Evolutionary conservation across 2,329 filamentous ascomycete genomes (phyloP).

Genomic region (Colletotrichum gigasporum): DNA sequence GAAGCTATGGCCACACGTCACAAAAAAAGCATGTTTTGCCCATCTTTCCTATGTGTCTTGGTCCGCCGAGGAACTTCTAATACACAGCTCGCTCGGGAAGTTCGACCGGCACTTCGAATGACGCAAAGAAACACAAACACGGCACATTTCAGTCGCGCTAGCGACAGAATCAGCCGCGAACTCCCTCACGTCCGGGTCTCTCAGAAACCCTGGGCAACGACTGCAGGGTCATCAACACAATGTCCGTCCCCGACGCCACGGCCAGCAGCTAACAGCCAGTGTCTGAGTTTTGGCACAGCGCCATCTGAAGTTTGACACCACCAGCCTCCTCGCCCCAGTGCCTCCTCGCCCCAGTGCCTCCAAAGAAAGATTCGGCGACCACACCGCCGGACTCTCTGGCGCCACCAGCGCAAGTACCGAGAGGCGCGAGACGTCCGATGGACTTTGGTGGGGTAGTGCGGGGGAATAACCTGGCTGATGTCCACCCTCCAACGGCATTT

Average conservation of each 20-base stretch:
- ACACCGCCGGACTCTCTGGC: slow-evolving; percentile 9
- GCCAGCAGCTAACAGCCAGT: too few relatives aligned
- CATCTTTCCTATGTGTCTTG: background rate
- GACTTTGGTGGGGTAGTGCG: slow-evolving; percentile 30
- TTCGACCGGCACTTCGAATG: background rate
- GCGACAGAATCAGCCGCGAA: background rate
- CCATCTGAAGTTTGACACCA: slow-evolving; percentile 1
- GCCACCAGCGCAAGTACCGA: slow-evolving; percentile 25
- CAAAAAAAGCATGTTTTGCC: background rate
- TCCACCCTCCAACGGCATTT: slow-evolving; percentile 1
- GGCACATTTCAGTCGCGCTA: background rate
- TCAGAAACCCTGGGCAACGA: slow-evolving; percentile 1
- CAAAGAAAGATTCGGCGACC: background rate
- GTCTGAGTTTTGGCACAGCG: slow-evolving; percentile 26
- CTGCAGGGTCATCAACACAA: background rate
- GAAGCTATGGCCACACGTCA: slow-evolving; percentile 15
- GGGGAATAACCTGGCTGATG: slow-evolving; percentile 21
- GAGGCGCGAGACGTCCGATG: slow-evolving; percentile 21
- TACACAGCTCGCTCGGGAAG: background rate
- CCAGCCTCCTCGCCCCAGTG: too few relatives aligned
- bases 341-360: too few relatives aligned
- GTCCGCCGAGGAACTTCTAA: background rate
- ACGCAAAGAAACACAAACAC: background rate
- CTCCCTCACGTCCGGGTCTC: background rate
- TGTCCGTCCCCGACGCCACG: slow-evolving; percentile 15